Percentiles rank a stretch among this genome's conserved stretches.
Conservation (phyloP, 2,329 filamentous ascomycete species). For the Thielaviopsis punctulata region DNA sequence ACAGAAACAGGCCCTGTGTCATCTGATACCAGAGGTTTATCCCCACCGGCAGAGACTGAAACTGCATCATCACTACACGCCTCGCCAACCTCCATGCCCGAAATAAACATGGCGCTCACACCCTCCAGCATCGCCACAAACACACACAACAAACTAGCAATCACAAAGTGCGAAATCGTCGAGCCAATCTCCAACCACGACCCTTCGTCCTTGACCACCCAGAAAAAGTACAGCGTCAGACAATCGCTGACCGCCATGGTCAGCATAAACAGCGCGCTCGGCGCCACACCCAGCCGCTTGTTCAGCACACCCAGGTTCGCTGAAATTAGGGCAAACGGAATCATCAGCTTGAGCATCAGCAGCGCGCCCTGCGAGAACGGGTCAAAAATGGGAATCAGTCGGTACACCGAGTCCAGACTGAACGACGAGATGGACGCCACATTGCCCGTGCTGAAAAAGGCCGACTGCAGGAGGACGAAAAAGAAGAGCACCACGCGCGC, state of each 20-base stretch:
- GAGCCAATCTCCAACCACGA: slow-evolving; percentile 96
- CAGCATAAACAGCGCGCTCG: slow-evolving; percentile 81
- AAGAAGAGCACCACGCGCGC: slow-evolving; percentile 84
- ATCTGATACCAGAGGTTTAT: no score
- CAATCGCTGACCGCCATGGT: slow-evolving; percentile 86
- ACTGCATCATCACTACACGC: slow-evolving; percentile 15
- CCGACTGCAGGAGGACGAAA: slow-evolving; percentile 83
- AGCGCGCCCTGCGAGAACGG: slow-evolving; percentile 83
- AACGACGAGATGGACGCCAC: slow-evolving; percentile 88
- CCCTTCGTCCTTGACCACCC: slow-evolving; percentile 89
- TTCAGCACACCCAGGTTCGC: slow-evolving; percentile 92
- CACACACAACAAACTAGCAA: slow-evolving; percentile 74
- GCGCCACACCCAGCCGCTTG: slow-evolving; percentile 63
- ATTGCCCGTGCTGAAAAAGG: slow-evolving; percentile 94
- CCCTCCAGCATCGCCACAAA: slow-evolving; percentile 82
- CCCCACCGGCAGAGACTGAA: no score
- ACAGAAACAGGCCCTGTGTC: no score
- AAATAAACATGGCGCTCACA: slow-evolving; percentile 66
- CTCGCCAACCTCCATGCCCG: slow-evolving; percentile 52
- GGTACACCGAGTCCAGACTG: slow-evolving; percentile 74
- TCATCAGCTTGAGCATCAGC: slow-evolving; percentile 74
- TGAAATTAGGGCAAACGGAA: slow-evolving; percentile 82
- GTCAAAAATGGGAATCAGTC: slow-evolving; percentile 81
- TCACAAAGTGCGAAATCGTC: slow-evolving; percentile 88
- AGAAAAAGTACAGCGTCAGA: slow-evolving; percentile 91